Conservation (phyloP, 768 basidiomycete species). For the Ramaria sp. region DNA sequence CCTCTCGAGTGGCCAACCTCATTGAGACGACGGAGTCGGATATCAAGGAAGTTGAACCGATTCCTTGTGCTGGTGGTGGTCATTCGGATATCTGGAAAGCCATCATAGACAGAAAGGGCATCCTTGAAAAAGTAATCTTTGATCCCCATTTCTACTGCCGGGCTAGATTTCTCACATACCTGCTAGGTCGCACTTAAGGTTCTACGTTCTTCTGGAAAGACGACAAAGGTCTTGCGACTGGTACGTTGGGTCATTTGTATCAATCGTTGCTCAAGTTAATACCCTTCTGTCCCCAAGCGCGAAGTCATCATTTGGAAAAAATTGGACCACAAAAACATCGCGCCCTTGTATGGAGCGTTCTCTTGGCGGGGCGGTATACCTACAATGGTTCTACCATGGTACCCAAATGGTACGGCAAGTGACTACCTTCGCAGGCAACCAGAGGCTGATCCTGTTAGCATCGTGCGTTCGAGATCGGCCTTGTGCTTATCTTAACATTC, state of each 20-base stretch:
- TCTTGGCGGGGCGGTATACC: conserved; percentile 8
- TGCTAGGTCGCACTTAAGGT: neutral
- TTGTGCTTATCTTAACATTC: neutral
- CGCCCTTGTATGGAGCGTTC: conserved; percentile 14
- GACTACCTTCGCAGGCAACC: neutral
- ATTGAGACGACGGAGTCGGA: no score
- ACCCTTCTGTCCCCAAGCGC: no score
- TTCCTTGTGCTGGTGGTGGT: neutral
- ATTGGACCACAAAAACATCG: conserved; percentile 18
- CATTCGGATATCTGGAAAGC: neutral
- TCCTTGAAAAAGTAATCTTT: neutral
- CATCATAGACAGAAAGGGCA: neutral
- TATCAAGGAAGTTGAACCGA: no score
- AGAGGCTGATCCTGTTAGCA: neutral
- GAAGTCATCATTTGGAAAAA: conserved; percentile 9
- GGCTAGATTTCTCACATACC: neutral
- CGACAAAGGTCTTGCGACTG: neutral
- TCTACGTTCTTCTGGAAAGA: neutral
- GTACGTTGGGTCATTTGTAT: no score
- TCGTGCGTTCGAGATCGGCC: neutral
- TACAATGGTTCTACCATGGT: neutral
- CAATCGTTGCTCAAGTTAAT: no score
- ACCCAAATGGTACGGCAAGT: neutral
- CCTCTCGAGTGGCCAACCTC: no score
- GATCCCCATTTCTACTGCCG: neutral